These are phyloP conservation scores for Blattamonas nauphoetae DNA, from an alignment of 78 protist genomes.

Conservation along the genomic window DNA sequence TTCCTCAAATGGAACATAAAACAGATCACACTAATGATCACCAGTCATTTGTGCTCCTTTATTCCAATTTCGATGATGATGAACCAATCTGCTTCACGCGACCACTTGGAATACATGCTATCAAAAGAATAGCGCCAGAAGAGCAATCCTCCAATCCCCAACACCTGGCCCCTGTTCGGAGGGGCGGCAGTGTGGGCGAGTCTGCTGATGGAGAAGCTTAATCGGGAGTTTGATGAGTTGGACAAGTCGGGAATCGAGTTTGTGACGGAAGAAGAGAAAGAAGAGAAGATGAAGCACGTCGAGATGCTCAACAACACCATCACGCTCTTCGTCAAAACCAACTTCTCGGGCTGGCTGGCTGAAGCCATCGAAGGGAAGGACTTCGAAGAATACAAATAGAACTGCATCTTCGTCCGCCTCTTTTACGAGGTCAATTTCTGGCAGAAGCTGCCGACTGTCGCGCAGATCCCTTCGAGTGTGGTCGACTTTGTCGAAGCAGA, in stretches of 20 bases:
- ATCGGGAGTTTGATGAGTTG: background rate
- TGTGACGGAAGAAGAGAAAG: background rate
- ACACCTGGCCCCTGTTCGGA: conserved; percentile 36
- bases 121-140: too few relatives aligned
- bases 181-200: conserved; percentile 65
- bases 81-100: too few relatives aligned
- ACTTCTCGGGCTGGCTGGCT: conserved; percentile 17
- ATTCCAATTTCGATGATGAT: too few relatives aligned
- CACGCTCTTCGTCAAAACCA: conserved; percentile 33
- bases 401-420: background rate
- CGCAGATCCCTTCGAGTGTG: conserved; percentile 31
- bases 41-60: too few relatives aligned
- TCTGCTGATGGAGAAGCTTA: conserved; percentile 8
- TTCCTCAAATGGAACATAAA: too few relatives aligned
- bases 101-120: too few relatives aligned
- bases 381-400: background rate
- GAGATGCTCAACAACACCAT: conserved; percentile 1
- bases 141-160: conserved; percentile 53
- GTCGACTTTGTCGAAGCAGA: conserved; percentile 7
- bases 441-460: conserved; percentile 20
- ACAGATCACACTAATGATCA: too few relatives aligned
- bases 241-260: background rate
- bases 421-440: conserved; percentile 50
- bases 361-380: background rate
- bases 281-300: background rate